phyloP scores from a whole-genome alignment of 2,329 filamentous ascomycete genomes.

The Chalaropsis ovoidea region DNA sequence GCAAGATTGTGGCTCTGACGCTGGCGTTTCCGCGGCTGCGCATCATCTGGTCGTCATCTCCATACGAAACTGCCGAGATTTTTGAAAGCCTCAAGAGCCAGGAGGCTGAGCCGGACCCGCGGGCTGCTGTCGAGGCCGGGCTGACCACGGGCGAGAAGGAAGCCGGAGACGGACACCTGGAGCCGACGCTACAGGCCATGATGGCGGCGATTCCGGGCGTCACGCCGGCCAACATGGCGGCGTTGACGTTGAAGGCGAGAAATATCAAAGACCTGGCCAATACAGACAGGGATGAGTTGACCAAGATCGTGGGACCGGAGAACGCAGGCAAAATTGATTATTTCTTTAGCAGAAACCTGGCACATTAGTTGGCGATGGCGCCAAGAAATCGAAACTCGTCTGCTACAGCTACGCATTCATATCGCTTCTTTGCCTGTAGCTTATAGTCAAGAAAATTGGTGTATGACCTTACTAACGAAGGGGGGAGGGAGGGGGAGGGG shows the following conservation, averaged over 20 bases:
- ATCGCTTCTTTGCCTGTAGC: no score
- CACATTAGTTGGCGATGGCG: neutral
- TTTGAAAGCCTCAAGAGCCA: constrained; percentile 88
- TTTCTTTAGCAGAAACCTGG: constrained; percentile 63
- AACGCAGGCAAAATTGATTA: constrained; percentile 63
- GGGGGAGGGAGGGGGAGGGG: no score
- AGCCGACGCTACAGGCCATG: constrained; percentile 34
- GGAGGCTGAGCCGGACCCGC: constrained; percentile 80
- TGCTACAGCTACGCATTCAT: no score
- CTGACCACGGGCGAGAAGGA: constrained; percentile 46
- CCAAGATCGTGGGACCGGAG: constrained; percentile 64
- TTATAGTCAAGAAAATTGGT: no score
- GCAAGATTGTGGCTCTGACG: constrained; percentile 83
- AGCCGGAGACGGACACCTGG: constrained; percentile 21
- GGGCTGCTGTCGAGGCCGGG: constrained; percentile 73
- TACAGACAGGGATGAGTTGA: constrained; percentile 64
- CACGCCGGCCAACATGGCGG: constrained; percentile 64
- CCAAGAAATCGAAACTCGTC: neutral
- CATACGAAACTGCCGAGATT: constrained; percentile 94
- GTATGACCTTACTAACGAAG: no score
- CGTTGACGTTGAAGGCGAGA: constrained; percentile 60
- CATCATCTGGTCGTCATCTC: constrained; percentile 87
- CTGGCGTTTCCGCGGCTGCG: constrained; percentile 81
- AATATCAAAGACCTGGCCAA: constrained; percentile 78
- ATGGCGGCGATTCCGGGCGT: constrained; percentile 68